Conservation (phyloP, 108 stramenopile genomes). For the Skeletonema tropicum region DNA sequence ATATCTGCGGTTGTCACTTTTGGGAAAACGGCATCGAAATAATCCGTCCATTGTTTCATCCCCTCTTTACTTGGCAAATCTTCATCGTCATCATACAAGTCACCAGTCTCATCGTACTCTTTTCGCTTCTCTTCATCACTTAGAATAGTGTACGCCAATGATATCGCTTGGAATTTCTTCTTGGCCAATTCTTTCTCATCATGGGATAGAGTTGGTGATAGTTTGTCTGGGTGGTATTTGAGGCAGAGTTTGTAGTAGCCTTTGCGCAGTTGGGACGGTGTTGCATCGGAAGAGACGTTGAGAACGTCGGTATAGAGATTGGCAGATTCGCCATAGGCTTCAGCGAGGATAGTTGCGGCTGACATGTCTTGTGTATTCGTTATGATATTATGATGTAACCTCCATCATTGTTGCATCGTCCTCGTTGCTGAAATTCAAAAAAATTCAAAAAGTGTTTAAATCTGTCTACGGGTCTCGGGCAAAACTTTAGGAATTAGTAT, state of each 20-base stretch:
- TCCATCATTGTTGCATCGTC: too few species aligned
- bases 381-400: too few species aligned
- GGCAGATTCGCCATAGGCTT: slow-evolving; percentile 69
- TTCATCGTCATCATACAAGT: slow-evolving; percentile 61
- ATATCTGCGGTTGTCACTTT: slow-evolving; percentile 73
- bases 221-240: slow-evolving; percentile 80
- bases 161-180: slow-evolving; percentile 48
- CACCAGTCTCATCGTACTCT: slow-evolving; percentile 74
- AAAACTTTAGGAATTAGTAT: too few species aligned
- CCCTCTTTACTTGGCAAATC: slow-evolving; percentile 42
- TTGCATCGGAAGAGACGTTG: slow-evolving; percentile 47
- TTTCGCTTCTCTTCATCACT: slow-evolving; percentile 46
- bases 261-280: slow-evolving; percentile 69
- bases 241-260: slow-evolving; percentile 79
- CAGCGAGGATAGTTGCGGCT: slow-evolving; percentile 41
- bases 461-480: too few species aligned
- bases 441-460: too few species aligned
- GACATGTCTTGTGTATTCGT: slow-evolving; percentile 26
- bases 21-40: slow-evolving; percentile 79
- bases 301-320: slow-evolving; percentile 74
- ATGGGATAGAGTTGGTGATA: slow-evolving; percentile 13
- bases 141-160: slow-evolving; percentile 47
- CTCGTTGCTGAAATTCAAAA: too few species aligned
- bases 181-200: slow-evolving; percentile 40
- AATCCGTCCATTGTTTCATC: slow-evolving; percentile 54